These are phyloP conservation scores for Fistulinella cinereoalba DNA, from an alignment of 1,284 basidiomycete genomes.

Conservation along the genomic window DNA sequence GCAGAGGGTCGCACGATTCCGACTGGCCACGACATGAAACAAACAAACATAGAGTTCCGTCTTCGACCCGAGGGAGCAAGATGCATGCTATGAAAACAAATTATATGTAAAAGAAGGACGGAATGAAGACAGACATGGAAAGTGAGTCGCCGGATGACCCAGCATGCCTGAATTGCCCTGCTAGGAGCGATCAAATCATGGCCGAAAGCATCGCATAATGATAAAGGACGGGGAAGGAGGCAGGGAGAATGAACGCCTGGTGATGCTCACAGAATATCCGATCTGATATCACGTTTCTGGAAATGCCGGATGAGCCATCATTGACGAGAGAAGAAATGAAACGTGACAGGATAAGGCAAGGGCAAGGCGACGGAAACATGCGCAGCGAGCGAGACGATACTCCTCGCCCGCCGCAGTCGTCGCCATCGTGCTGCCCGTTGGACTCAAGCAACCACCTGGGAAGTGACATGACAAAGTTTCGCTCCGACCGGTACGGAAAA, in stretches of 20 bases:
- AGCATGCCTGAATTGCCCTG: constrained; percentile 19
- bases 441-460: too few species aligned
- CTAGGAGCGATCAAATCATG: constrained; percentile 32
- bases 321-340: constrained; percentile 8
- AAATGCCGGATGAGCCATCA: constrained; percentile 20
- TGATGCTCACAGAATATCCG: constrained; percentile 31
- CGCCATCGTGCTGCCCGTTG: too few species aligned
- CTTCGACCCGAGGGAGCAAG: constrained; percentile 33
- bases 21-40: constrained; percentile 24
- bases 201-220: constrained; percentile 32
- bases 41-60: constrained; percentile 30
- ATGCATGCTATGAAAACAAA: constrained; percentile 15
- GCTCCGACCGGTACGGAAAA: constrained; percentile 19
- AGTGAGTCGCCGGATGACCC: constrained; percentile 18
- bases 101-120: constrained; percentile 34
- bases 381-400: too few species aligned
- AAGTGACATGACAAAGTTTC: constrained; percentile 22
- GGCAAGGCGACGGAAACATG: too few species aligned
- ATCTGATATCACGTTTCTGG: constrained; percentile 36
- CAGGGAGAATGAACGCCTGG: constrained; percentile 27
- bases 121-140: constrained; percentile 23
- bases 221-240: constrained; percentile 30
- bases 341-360: too few species aligned
- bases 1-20: constrained; percentile 15
- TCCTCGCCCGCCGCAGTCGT: too few species aligned